Conservation (phyloP, 1,284 basidiomycete genomes). For the Ceratobasidium sp. region DNA sequence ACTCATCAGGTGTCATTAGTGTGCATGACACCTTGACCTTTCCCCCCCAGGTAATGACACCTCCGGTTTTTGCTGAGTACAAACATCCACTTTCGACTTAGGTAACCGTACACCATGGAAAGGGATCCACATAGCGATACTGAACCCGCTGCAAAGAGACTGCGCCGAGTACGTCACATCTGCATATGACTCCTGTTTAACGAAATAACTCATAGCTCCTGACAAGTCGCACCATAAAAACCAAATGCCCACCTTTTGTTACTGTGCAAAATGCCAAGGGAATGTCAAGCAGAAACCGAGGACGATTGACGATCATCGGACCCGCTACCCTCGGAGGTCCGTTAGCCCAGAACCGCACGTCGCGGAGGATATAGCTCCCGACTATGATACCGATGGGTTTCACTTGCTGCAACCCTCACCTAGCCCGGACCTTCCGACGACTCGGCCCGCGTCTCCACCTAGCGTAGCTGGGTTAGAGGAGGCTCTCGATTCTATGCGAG, state of each 20-base stretch:
- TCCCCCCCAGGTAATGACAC: no score
- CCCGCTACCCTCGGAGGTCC: not conserved
- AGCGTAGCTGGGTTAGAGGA: not conserved
- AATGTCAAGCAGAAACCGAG: slow-evolving; percentile 1
- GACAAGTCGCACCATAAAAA: slow-evolving; percentile 12
- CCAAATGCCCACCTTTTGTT: not conserved
- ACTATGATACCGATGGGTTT: no score
- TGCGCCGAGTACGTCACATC: not conserved
- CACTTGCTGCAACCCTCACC: no score
- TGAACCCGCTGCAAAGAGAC: not conserved
- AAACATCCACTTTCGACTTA: no score
- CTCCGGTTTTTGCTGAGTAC: no score
- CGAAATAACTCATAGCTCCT: not conserved
- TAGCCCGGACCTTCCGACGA: not conserved
- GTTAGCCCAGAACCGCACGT: no score
- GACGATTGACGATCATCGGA: slow-evolving; percentile 6
- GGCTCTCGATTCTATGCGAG: not conserved
- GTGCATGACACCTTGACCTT: no score
- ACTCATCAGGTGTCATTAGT: no score
- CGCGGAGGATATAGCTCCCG: no score
- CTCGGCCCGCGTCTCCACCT: not conserved
- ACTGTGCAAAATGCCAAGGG: not conserved
- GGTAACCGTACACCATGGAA: no score
- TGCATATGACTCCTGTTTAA: not conserved
- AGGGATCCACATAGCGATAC: no score